Conservation (phyloP, 2,329 filamentous ascomycete species). For the Colletotrichum trifolii region DNA sequence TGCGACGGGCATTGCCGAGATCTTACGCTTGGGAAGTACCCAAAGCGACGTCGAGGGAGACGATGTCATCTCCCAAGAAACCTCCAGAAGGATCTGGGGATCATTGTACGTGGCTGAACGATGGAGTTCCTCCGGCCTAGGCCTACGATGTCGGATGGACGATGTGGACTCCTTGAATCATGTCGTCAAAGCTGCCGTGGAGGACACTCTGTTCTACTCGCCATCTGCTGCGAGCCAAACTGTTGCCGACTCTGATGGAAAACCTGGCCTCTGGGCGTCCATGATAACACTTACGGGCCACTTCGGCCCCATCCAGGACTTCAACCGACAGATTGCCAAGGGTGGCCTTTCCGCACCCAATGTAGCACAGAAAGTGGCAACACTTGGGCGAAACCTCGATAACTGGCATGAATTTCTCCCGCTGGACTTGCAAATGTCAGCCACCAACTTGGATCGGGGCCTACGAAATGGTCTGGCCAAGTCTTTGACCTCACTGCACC, state of each 20-base stretch:
- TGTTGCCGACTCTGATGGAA: conserved; percentile 24
- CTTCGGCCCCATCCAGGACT: conserved; percentile 47
- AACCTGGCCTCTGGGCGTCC: conserved; percentile 48
- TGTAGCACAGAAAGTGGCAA: conserved; percentile 2
- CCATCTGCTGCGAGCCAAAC: conserved; percentile 24
- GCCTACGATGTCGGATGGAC: conserved; percentile 31
- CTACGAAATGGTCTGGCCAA: conserved; percentile 22
- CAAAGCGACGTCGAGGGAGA: background rate
- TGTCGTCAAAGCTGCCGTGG: conserved; percentile 38
- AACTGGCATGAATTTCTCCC: conserved; percentile 37
- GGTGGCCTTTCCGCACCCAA: conserved; percentile 27
- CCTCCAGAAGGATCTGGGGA: conserved; percentile 35
- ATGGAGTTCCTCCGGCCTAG: conserved; percentile 38
- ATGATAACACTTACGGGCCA: conserved; percentile 46
- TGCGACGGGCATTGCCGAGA: conserved; percentile 28
- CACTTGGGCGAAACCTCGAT: conserved; percentile 30
- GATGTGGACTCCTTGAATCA: conserved; percentile 23
- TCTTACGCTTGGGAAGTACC: conserved; percentile 18
- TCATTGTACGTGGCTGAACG: conserved; percentile 37
- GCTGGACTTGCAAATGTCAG: conserved; percentile 10
- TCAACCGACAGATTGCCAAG: conserved; percentile 43
- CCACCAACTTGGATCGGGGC: conserved; percentile 39
- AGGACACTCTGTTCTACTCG: conserved; percentile 42
- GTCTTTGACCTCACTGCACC: conserved; percentile 48
- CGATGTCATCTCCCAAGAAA: conserved; percentile 21